Conservation (phyloP, 164 flowering plant genomes). For the Euptelea pleiosperma region DNA sequence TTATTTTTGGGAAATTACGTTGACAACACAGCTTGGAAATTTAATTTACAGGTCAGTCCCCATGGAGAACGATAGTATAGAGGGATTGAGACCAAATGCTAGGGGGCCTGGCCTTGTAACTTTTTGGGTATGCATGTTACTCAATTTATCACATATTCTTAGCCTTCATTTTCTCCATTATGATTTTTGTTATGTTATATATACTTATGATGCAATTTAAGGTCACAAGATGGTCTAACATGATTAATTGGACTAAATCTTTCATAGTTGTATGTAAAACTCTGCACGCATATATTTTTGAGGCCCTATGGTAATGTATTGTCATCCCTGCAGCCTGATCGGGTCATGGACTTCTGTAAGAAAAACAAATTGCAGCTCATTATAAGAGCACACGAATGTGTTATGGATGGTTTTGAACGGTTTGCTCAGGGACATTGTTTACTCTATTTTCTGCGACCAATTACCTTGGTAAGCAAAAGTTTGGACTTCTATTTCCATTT, state of each 20-base stretch:
- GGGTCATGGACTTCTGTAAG: constrained; percentile 94
- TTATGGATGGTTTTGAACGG: constrained; percentile 97
- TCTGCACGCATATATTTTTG: neutral
- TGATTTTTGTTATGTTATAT: neutral
- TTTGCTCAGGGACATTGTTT: constrained; percentile 99
- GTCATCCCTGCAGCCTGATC: constrained; percentile 73
- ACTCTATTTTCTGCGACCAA: constrained; percentile 97
- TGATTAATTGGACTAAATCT: neutral
- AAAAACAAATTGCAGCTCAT: constrained; percentile 90
- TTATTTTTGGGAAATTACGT: constrained; percentile 97
- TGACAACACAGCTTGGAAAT: constrained; percentile 93
- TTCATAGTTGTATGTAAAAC: neutral
- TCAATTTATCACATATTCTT: neutral
- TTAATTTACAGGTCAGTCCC: constrained; percentile 85
- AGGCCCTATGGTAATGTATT: neutral
- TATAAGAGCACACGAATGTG: constrained; percentile 97
- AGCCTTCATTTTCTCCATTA: neutral
- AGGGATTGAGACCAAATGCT: constrained; percentile 98
- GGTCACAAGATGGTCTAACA: neutral
- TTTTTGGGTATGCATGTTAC: constrained; percentile 70
- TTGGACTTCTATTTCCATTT: neutral
- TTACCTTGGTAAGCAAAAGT: constrained; percentile 71
- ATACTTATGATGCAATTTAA: neutral
- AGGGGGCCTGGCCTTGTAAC: constrained; percentile 97
- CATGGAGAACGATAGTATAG: constrained; percentile 94